Evolutionary conservation across 2,329 filamentous ascomycete genomes (phyloP), one percentile per base, ranked within the genome.

Genomic region (Aspergillus persii): DNA sequence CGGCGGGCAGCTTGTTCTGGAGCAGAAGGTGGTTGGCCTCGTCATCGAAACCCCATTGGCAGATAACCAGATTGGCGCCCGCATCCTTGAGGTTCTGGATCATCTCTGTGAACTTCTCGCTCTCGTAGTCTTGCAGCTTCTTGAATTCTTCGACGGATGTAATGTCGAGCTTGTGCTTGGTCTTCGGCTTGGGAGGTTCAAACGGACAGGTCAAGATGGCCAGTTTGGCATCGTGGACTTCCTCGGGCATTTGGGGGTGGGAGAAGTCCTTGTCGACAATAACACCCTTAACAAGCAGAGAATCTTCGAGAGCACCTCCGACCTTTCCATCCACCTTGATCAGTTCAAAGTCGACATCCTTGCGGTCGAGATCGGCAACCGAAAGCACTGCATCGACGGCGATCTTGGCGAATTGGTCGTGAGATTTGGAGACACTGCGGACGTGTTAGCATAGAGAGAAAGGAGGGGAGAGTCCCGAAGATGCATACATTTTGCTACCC

Each of bases 221-320:
- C 72, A 99, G 88, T 83, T 97, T 98, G 73, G 95, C 96, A 78
- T 99, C 92, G 69, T 83, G 86, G 65, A 99, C 94, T 79, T 97
- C 92, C 53, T 90, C 91, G 9, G 95, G 95, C 95, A 99, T 99
- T 81, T 99, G 95, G 11, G 95, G 95, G 77, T 99, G 95, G 39
- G 95, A 98, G 78, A 99, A 99, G 81, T 99, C 96, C 83, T 99
- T 99, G 86, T 99, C 95, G 76, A 99, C 86, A 76, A 99, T 96
- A 66, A 99, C 95, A 76, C 95, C 95, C 81, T 98, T 96, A 69
- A 99, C 94, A 48, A 99, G 87, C 31, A 98, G 80, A 5, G 93
- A 91, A 77, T 99, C 95, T 78, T 98, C 94, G 18, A 99, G 84
- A 30, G 94, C 80, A 61, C 96, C 95, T 69, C 95, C 95, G 39